Conservation (phyloP, 306 rosid genomes). For the Pyrus communis region DNA sequence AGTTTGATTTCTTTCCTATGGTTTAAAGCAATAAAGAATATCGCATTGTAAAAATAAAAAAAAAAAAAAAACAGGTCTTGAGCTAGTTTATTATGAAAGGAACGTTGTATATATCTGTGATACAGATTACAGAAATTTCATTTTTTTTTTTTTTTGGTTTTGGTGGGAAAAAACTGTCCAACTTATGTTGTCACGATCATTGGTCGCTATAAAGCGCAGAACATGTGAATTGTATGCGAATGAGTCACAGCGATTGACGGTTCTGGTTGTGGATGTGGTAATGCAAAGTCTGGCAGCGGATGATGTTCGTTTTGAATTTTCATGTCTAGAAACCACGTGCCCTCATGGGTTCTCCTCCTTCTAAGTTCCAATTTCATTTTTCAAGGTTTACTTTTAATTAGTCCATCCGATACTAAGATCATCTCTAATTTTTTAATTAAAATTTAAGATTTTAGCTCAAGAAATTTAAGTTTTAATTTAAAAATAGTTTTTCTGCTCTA, state of each 20-base stretch:
- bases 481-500: too few relatives aligned
- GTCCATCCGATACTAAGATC: too few relatives aligned
- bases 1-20: too few relatives aligned
- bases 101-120: not conserved
- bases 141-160: not conserved
- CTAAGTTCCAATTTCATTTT: too few relatives aligned
- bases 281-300: not conserved
- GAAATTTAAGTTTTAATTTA: too few relatives aligned
- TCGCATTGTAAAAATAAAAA: too few relatives aligned
- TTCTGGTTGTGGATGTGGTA: not conserved
- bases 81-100: not conserved
- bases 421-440: too few relatives aligned
- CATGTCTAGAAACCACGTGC: not conserved
- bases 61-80: fast-evolving
- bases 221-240: not conserved
- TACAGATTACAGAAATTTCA: not conserved
- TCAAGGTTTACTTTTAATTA: not conserved
- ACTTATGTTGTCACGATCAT: not conserved
- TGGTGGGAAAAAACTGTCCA: not conserved
- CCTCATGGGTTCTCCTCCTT: not conserved
- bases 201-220: not conserved
- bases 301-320: not conserved
- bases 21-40: too few relatives aligned
- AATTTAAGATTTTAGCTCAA: too few relatives aligned
- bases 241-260: not conserved